Percentiles rank a stretch among this genome's conserved stretches.
phyloP scores from a whole-genome alignment of 2,329 filamentous ascomycete genomes.

The Fusarium redolens region DNA sequence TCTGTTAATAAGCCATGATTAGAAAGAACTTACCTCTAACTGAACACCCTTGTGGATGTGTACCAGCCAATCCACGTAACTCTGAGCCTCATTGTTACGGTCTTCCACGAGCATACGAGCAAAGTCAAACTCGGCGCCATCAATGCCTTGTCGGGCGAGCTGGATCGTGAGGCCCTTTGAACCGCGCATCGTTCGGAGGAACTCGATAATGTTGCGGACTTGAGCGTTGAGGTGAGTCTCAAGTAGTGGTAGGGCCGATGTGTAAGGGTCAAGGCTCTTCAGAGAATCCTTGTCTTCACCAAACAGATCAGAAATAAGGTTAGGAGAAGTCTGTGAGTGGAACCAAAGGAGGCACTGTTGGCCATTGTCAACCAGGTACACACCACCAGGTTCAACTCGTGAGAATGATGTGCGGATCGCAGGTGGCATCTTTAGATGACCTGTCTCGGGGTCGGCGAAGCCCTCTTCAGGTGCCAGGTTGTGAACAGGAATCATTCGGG shows the following conservation, averaged over 20 bases:
- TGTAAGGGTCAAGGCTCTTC: conserved; percentile 83
- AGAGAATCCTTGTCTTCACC: conserved; percentile 77
- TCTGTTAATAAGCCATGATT: neutral
- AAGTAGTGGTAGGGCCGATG: conserved; percentile 81
- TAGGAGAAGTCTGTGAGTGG: conserved; percentile 90
- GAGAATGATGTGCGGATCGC: conserved; percentile 85
- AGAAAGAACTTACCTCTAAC: conserved; percentile 73
- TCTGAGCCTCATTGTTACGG: conserved; percentile 96
- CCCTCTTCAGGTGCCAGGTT: conserved; percentile 89
- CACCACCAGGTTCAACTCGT: conserved; percentile 90
- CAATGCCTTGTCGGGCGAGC: conserved; percentile 89
- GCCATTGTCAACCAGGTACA: conserved; percentile 94
- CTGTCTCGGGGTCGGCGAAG: conserved; percentile 87
- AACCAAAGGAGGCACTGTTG: conserved; percentile 93
- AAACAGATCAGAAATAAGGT: conserved; percentile 90
- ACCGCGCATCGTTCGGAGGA: conserved; percentile 81
- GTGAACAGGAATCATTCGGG: conserved; percentile 91
- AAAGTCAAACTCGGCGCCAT: conserved; percentile 97
- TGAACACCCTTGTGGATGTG: conserved; percentile 94
- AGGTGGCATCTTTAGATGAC: conserved; percentile 86
- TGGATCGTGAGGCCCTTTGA: conserved; percentile 91
- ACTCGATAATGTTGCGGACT: conserved; percentile 92
- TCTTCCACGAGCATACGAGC: conserved; percentile 92
- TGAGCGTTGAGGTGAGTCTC: conserved; percentile 95
- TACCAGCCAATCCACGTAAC: conserved; percentile 98